Base-by-base conservation (phyloP, 257 asterid genomes). In the Solanum arcanum region DNA sequence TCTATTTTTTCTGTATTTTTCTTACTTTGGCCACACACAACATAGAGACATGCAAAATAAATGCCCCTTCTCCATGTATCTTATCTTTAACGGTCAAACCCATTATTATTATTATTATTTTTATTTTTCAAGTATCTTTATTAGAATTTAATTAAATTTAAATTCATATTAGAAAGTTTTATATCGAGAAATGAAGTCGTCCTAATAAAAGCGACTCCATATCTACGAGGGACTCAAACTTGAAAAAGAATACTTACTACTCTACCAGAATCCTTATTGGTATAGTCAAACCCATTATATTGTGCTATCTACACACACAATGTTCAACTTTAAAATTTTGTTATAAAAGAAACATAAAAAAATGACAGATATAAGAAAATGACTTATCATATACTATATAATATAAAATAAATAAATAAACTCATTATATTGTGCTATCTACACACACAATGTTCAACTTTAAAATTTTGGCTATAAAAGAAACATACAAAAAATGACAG, bases 81-180 rank as follows among this genome's bases (percentile, higher is more conserved):
- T 18, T 74, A 35, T 35, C 44, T 72, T 9, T 72, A 35, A 16
- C 15, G 78, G 59, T 16, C 27, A 72, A 72, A 33, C 27, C 25
- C n/a, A 31, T n/a, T 12, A 25, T 11, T 39, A 4, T 47, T 5
- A 5, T 49, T n/a, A n/a, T 47, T 47, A 0, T 2, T 5, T 47
- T 0, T 1, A 0, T 1, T 47, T 47, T 0, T 12, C 4, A 1
- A 4, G 6, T 46, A 13, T 47, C 3, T 15, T 14, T 3, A 0
- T 15, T 14, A 15, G 20, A 49, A 7, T 14, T 15, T 1, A 0
- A 15, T 15, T 15, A 49, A 49, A 49, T 49, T 5, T 15, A 0
- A 1, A 15, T 49, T 49, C 0, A 49, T 49, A 7, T 2, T 3
- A 0, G 2, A 0, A 15, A 15, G 3, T 14, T 5, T 47, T 15